phyloP scores from a whole-genome alignment of 768 basidiomycete genomes.

The Pleurotus tuber-regium region DNA sequence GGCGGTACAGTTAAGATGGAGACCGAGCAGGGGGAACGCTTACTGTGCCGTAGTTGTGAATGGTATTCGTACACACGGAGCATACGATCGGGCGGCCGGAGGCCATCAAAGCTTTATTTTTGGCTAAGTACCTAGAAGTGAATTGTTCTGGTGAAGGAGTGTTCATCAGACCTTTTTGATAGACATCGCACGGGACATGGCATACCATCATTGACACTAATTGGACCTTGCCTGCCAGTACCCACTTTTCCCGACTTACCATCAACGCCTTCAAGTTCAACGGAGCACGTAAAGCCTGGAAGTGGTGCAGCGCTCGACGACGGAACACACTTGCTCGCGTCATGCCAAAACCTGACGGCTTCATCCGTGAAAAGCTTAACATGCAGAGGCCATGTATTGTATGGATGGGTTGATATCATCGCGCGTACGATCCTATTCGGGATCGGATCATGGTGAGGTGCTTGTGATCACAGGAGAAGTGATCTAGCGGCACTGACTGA shows the following conservation, averaged over 20 bases:
- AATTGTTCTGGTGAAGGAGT: constrained; percentile 37
- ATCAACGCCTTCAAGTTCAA: constrained; percentile 70
- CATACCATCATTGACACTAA: constrained; percentile 58
- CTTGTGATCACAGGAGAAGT: not conserved
- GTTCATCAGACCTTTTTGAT: not conserved
- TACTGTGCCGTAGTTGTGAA: constrained; percentile 42
- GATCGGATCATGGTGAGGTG: constrained; percentile 9
- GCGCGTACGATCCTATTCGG: constrained; percentile 50
- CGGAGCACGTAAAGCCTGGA: constrained; percentile 43
- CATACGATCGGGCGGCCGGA: constrained; percentile 35
- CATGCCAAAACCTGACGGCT: constrained; percentile 54
- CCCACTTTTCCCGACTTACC: constrained; percentile 55
- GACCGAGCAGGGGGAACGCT: no score
- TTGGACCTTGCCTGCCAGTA: constrained; percentile 52
- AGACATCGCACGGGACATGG: constrained; percentile 1
- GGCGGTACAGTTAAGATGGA: not conserved
- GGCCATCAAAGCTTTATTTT: constrained; percentile 41
- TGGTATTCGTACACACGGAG: constrained; percentile 41
- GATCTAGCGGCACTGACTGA: constrained; percentile 31
- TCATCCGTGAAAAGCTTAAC: constrained; percentile 72
- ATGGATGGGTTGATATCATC: constrained; percentile 68
- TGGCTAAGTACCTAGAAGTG: constrained; percentile 45
- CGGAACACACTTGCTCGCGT: constrained; percentile 19
- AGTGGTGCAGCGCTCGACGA: constrained; percentile 27
- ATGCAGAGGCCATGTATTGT: constrained; percentile 69